Evolutionary conservation across 768 basidiomycete genomes (phyloP), one percentile per base, ranked within the genome.

Genomic region (Naganishia kalamii): DNA sequence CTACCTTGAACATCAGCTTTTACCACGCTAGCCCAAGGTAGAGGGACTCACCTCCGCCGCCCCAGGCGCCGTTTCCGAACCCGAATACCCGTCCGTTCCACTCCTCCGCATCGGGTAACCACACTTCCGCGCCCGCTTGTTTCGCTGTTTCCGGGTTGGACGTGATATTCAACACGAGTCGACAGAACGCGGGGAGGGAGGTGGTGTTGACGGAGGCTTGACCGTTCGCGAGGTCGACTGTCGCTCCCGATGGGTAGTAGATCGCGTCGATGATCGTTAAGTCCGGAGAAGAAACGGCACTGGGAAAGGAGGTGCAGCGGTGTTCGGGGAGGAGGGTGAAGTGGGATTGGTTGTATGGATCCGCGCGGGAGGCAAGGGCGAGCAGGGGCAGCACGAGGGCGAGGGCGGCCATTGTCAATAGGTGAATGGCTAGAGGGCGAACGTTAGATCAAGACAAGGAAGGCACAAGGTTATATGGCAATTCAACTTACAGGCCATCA

Each of bases 61-160:
- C 51, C 51, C 51, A 52, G 10, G 32, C 51, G 7, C 51, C 51
- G 25, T 52, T 52, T 17, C 51, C 51, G 17, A 52, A 52, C 51
- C 51, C 51, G 8, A 52, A 35, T 32, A 52, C 7, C 32, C 51
- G 32, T 8, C 33, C 19, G 25, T 52, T 52, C 51, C 51, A 52
- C 4, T 52, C 32, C 19, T 52, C 51, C 32, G 32, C 32, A 35
- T 52, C 32, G 35, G 51, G 51, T 32, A 52, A 35, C 51, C 51
- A 52, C 21, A 52, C 3, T 21, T 52, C 51, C 33, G 51, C 51
- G 7, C 51, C 51, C 12, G 51, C 51, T 7, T 52, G 11, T n/a
- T 52, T 52, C 32, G 32, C 51, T 4, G 32, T 52, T n/a, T 19
- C 51, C 32, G 30, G 23, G 7, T 52, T 52, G 17, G 51, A 33